phyloP scores from a whole-genome alignment of 805 yeast species.

The Grigorovia humatica region DNA sequence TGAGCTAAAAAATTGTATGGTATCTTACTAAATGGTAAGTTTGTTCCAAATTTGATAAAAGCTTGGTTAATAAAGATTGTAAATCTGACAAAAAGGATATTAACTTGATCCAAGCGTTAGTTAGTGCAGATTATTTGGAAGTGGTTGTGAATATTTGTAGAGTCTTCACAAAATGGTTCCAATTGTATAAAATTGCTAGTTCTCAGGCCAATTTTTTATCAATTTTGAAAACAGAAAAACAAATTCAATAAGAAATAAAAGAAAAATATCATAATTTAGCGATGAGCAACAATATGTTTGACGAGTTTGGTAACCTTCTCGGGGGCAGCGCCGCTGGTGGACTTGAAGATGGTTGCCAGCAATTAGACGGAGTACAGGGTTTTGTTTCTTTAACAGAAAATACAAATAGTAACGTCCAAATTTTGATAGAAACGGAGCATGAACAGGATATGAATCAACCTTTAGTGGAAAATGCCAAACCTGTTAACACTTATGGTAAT shows the following conservation, averaged over 20 bases:
- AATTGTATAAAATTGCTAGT: too few relatives aligned
- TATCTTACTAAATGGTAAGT: too few relatives aligned
- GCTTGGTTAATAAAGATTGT: too few relatives aligned
- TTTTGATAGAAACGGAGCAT: conserved; percentile 46
- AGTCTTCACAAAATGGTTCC: too few relatives aligned
- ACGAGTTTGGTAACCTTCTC: conserved; percentile 42
- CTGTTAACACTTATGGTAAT: conserved; percentile 25
- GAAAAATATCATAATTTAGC: conserved; percentile 17
- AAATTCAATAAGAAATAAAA: neutral
- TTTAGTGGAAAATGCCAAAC: conserved; percentile 37
- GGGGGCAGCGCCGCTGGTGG: conserved; percentile 3
- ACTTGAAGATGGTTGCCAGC: neutral
- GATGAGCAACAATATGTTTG: conserved; percentile 65
- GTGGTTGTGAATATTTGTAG: too few relatives aligned
- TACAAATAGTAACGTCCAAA: conserved; percentile 43
- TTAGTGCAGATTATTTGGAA: too few relatives aligned
- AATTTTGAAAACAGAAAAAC: neutral
- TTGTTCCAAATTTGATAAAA: too few relatives aligned
- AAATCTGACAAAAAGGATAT: too few relatives aligned
- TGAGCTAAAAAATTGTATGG: too few relatives aligned
- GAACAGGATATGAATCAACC: conserved; percentile 50
- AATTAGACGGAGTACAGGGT: neutral
- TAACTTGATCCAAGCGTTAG: too few relatives aligned
- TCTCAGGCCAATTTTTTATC: neutral
- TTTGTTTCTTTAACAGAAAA: neutral